Base-by-base conservation (phyloP, 2,329 filamentous ascomycete species). In the Sordariomycetes sp. region DNA sequence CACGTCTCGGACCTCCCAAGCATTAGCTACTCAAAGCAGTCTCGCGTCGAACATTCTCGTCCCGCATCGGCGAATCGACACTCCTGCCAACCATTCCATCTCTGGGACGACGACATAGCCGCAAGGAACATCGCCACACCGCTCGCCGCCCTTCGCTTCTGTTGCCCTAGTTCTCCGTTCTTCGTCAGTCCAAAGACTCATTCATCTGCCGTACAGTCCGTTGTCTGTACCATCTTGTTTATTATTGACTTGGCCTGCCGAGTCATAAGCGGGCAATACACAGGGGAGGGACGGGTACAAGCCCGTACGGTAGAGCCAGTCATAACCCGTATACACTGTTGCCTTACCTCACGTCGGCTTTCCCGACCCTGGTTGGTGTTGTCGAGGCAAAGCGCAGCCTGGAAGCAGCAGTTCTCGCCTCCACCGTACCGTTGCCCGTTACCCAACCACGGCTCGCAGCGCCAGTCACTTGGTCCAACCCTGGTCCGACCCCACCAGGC, bases 401-500 rank as follows among this genome's bases (percentile, higher is more conserved):
- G 45, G n/a, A 50, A 20, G 12, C 20, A 39, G 20, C n/a, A 50
- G n/a, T 3, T 50, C 22, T 50, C 45, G 45, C 45, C 45, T 50
- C 45, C 45, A 50, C 45, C 22, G 10, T 24, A 24, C 45, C 45
- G 45, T 50, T 22, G n/a, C 45, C 55, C 52, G 50, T 51, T 56
- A 32, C 45, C 55, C 50, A 36, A 36, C 32, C 32, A 50, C 28
- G 48, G 45, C 15, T 28, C 28, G 51, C 25, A 13, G 39, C 39
- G 36, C 39, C 53, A 51, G 52, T 57, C 42, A 34, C 45, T 39
- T 55, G 35, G 22, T 34, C 51, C 54, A 53, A 39, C 54, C 45
- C 57, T 59, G 58, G 54, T 36, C 50, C 53, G 45, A 54, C 54
- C 58, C 55, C 55, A 53, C 55, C 56, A 53, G 53, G 54, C 39